Percentiles rank a stretch among this genome's conserved stretches.
Conservation (phyloP, 768 basidiomycete species). For the Calocera cornea region DNA sequence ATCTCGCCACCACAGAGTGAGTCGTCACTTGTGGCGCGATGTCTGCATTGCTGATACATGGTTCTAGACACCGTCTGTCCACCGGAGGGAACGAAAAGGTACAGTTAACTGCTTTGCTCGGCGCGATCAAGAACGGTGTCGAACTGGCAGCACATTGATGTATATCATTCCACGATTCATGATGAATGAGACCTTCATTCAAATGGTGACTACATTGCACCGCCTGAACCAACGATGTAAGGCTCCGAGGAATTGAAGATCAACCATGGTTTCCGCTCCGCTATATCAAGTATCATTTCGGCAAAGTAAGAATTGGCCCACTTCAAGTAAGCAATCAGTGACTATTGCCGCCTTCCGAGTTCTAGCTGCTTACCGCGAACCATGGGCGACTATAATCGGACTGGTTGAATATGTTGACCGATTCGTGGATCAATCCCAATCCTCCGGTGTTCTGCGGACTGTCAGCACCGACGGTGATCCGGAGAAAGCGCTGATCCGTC, state of each 20-base stretch:
- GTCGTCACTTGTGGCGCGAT: slow-evolving; percentile 20
- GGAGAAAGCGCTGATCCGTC: slow-evolving; percentile 16
- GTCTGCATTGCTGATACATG: background rate
- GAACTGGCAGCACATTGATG: slow-evolving; percentile 30
- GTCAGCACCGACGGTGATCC: background rate
- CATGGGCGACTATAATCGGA: slow-evolving; percentile 53
- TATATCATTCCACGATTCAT: background rate
- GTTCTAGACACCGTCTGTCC: slow-evolving; percentile 67
- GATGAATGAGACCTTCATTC: background rate
- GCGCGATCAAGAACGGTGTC: slow-evolving; percentile 85
- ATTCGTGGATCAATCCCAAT: slow-evolving; percentile 68
- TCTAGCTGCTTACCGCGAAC: slow-evolving; percentile 53
- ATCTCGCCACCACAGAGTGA: slow-evolving; percentile 90
- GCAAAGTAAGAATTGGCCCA: slow-evolving; percentile 41
- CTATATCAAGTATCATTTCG: slow-evolving; percentile 68
- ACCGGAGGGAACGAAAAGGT: slow-evolving; percentile 90
- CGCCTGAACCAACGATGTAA: slow-evolving; percentile 36
- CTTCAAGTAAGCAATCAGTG: background rate
- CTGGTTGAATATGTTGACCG: slow-evolving; percentile 45
- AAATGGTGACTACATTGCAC: background rate
- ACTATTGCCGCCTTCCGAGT: background rate
- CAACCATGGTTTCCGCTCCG: slow-evolving; percentile 54
- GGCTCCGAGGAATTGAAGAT: slow-evolving; percentile 43
- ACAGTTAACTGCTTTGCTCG: slow-evolving; percentile 80
- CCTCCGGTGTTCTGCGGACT: slow-evolving; percentile 49